Base-by-base conservation (phyloP, 176 grass and related monocot species). In the Musa acuminata region DNA sequence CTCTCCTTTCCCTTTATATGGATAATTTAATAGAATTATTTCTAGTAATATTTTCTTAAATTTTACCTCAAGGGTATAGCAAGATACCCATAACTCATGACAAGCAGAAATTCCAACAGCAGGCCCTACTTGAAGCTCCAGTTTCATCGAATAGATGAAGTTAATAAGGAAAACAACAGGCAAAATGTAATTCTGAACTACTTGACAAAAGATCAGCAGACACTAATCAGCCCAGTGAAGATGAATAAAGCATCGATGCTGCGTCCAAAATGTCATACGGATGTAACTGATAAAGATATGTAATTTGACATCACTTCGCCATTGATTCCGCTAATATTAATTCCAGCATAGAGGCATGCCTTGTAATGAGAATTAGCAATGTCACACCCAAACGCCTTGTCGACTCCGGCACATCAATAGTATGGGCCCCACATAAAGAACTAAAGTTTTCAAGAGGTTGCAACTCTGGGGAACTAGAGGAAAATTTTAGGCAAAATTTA, bases 81-180 rank as follows among this genome's bases (percentile, higher is more conserved):
- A 51, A 19, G 72, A n/a, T 16, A 57, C 21, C 72, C 53, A 74
- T 52, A 74, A 0, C 19, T 59, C 3, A 74, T 74, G 52, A 48
- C 72, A 52, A 10, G 52, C 23, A 35, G 52, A 57, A 27, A 74
- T 74, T 14, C 52, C 67, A 25, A n/a, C 14, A 24, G 16, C 53
- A 74, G 72, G 72, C 13, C 72, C 72, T 27, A 74, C 72, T 74
- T 74, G 72, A 55, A 55, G 58, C 16, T 74, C 72, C 72, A 35
- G 23, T 26, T 26, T 14, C 26, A 19, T 55, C 16, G 17, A 13
- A 10, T 16, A 26, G 13, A 74, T 25, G 8, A 26, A 58, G 1
- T 6, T 3, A 19, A 11, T 14, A 10, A 58, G 7, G 8, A 8
- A 53, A 52, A 8, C 9, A 9, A 1, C 9, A 25, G 9, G 9